Evolutionary conservation across 2,329 filamentous ascomycete genomes (phyloP).

Genomic region (Fusarium coicis): DNA sequence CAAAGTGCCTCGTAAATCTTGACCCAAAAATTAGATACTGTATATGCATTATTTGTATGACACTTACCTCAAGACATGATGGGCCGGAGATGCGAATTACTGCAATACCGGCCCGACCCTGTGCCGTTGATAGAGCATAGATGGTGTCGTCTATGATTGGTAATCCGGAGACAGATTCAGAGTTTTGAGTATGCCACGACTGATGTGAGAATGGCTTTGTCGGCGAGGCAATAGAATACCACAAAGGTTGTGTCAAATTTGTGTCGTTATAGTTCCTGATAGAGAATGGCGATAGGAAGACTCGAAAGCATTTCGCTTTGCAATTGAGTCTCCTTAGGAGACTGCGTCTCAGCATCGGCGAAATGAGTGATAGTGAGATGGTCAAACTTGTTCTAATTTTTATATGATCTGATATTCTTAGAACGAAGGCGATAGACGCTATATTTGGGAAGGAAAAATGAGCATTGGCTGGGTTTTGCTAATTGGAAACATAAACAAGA

Average conservation of each 20-base stretch:
- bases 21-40: constrained; percentile 1
- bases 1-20: constrained; percentile 65
- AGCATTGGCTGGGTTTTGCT: constrained; percentile 2
- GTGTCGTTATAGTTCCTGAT: not conserved
- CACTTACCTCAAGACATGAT: constrained; percentile 73
- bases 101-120: constrained; percentile 89
- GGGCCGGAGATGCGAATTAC: constrained; percentile 88
- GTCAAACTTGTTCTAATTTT: not conserved
- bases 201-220: constrained; percentile 24
- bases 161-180: constrained; percentile 16
- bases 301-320: constrained; percentile 8
- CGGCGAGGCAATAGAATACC: not conserved
- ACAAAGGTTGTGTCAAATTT: not conserved
- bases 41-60: not conserved
- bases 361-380: not conserved
- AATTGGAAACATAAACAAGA: not conserved
- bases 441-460: not conserved
- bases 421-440: not conserved
- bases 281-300: not conserved
- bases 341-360: constrained; percentile 42
- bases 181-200: constrained; percentile 6
- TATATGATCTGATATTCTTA: not conserved
- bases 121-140: constrained; percentile 89
- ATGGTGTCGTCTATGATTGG: constrained; percentile 70
- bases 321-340: constrained; percentile 35